Evolutionary conservation across 129 eudicot species (phyloP), one percentile per base, ranked within the genome.

Genomic region (Dittrichia graveolens): DNA sequence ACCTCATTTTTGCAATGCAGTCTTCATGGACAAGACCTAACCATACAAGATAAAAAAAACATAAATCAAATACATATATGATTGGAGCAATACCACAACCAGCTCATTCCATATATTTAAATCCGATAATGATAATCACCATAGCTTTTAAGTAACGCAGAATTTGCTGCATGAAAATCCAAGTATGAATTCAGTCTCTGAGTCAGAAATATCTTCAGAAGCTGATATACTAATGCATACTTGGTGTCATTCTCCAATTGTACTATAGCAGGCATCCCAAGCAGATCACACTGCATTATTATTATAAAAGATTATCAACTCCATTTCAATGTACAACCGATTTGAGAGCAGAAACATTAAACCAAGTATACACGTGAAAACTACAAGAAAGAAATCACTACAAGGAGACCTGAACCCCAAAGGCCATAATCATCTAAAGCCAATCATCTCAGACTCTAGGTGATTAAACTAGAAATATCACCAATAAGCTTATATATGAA

Each of bases 21-120:
- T 92, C 98, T 80, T 92, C 98, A 76, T 92, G 91, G 38, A 85
- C 88, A 79, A 92, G 90, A 54, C 95, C 98, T 92, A 66, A 53
- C 69, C 59, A 68, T 45, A 58, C 35, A 43, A 83, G 79, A 45
- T 41, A 72, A 9, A 7, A 64, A 8, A 49, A 11, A 69, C 34
- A 41, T 43, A 7, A 57, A 56, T n/a, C n/a, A n/a, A n/a, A n/a
- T n/a, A n/a, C n/a, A n/a, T n/a, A n/a, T n/a, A n/a, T n/a, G n/a
- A n/a, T n/a, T n/a, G n/a, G n/a, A n/a, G n/a, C n/a, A n/a, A n/a
- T n/a, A n/a, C n/a, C n/a, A n/a, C n/a, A n/a, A n/a, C n/a, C n/a
- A n/a, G n/a, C n/a, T n/a, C n/a, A n/a, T n/a, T n/a, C n/a, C n/a
- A n/a, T 45, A 48, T 8, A n/a, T 24, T 49, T 31, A 77, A 15